Conservation (phyloP, 2,329 filamentous ascomycete genomes). For the Alternaria gansuensis region DNA sequence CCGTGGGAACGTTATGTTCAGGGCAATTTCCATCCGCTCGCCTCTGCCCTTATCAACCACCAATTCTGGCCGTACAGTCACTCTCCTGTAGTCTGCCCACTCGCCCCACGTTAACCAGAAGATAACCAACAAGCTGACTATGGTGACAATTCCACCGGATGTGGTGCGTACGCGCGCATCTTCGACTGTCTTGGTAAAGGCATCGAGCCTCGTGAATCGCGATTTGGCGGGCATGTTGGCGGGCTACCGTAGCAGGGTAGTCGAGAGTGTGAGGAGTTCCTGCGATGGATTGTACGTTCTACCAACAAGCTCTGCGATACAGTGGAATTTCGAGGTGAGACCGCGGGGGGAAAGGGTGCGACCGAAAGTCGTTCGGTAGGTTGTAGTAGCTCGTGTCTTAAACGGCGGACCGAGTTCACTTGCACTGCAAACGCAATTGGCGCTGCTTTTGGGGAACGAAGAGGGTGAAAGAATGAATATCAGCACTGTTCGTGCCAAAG, state of each 20-base stretch:
- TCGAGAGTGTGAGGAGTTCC: not conserved
- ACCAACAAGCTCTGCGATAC: constrained; percentile 11
- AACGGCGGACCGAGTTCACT: constrained; percentile 12
- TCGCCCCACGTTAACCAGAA: constrained; percentile 91
- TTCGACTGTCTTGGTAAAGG: constrained; percentile 99
- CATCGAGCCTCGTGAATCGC: constrained; percentile 94
- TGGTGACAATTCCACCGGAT: constrained; percentile 93
- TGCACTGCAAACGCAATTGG: constrained; percentile 26
- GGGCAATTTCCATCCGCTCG: constrained; percentile 98
- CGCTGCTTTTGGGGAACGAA: constrained; percentile 11
- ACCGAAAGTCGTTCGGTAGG: constrained; percentile 17
- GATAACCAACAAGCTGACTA: constrained; percentile 86
- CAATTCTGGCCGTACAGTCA: constrained; percentile 88
- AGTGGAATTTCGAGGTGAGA: constrained; percentile 23
- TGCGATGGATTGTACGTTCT: constrained; percentile 2
- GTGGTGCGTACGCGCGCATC: constrained; percentile 96
- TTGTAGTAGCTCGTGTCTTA: constrained; percentile 14
- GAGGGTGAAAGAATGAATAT: constrained; percentile 30
- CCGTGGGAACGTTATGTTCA: constrained; percentile 94
- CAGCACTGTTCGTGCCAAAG: constrained; percentile 36
- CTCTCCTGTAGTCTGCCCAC: constrained; percentile 90
- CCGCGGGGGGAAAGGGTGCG: constrained; percentile 24
- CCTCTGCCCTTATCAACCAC: constrained; percentile 97
- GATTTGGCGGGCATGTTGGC: constrained; percentile 83
- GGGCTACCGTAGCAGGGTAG: constrained; percentile 26